These are phyloP conservation scores for Petasospora fabianii DNA, from an alignment of 1,139 yeast species.

Conservation along the genomic window DNA sequence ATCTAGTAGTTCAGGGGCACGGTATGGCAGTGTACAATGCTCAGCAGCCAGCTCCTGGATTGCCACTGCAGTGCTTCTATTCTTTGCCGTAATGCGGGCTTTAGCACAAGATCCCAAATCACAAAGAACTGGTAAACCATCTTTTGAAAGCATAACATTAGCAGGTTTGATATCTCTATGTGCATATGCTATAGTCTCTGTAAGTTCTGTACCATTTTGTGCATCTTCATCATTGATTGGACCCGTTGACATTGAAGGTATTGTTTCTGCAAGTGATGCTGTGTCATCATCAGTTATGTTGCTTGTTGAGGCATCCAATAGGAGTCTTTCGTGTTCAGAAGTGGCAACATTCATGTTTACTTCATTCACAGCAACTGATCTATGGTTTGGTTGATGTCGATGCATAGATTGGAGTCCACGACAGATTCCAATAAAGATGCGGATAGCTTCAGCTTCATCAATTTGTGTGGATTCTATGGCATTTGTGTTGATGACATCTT, in stretches of 20 bases:
- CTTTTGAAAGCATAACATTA: slow-evolving; percentile 73
- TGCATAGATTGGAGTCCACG: slow-evolving; percentile 78
- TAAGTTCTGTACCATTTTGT: slow-evolving; percentile 43
- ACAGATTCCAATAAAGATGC: slow-evolving; percentile 64
- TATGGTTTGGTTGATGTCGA: slow-evolving; percentile 41
- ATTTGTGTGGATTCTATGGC: slow-evolving; percentile 51
- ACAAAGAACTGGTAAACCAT: slow-evolving; percentile 73
- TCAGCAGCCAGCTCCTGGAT: slow-evolving; percentile 81
- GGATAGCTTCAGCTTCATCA: slow-evolving; percentile 59
- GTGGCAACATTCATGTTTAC: slow-evolving; percentile 5
- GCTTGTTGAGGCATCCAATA: slow-evolving; percentile 9
- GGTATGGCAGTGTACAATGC: slow-evolving; percentile 80
- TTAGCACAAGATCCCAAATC: slow-evolving; percentile 79
- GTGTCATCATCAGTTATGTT: slow-evolving; percentile 9
- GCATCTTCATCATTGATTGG: slow-evolving; percentile 14
- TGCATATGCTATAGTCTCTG: slow-evolving; percentile 66
- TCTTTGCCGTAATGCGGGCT: slow-evolving; percentile 52
- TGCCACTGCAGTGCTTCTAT: slow-evolving; percentile 69
- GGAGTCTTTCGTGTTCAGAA: slow-evolving; percentile 6
- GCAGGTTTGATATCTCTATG: slow-evolving; percentile 90
- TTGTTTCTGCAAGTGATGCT: slow-evolving; percentile 9
- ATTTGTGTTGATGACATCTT: slow-evolving; percentile 66
- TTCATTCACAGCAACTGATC: slow-evolving; percentile 7
- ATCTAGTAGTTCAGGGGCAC: slow-evolving; percentile 88
- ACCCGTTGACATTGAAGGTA: slow-evolving; percentile 15